Conservation (phyloP, 2,329 filamentous ascomycete genomes). For the Calonectria pauciramosa region DNA sequence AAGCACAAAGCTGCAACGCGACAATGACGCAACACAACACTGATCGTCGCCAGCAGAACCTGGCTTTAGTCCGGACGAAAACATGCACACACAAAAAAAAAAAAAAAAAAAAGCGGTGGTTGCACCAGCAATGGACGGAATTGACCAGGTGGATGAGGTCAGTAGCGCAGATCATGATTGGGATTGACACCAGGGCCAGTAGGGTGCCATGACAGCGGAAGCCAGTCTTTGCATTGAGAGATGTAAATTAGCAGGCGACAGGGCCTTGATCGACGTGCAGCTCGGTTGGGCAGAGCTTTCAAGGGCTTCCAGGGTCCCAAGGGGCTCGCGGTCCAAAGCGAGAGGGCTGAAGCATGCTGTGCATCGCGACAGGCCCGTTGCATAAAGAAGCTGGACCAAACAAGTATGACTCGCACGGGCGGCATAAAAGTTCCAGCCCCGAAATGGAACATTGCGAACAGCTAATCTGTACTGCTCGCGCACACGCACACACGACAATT, state of each 20-base stretch:
- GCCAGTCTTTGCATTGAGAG: slow-evolving; percentile 4
- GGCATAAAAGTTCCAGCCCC: slow-evolving; percentile 9
- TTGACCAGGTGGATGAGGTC: slow-evolving; percentile 5
- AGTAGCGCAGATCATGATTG: slow-evolving; percentile 15
- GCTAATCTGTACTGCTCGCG: background rate
- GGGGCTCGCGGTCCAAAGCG: background rate
- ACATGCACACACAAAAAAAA: background rate
- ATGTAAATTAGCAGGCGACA: background rate
- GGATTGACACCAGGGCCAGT: background rate
- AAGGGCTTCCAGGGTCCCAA: background rate
- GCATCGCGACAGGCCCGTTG: background rate
- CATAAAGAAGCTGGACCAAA: background rate
- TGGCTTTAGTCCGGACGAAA: background rate
- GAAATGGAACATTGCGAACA: background rate
- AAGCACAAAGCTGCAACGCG: background rate
- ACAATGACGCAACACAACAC: background rate
- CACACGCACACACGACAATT: slow-evolving; percentile 1
- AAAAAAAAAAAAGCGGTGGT: background rate
- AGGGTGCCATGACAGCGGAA: background rate
- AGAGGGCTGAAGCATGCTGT: background rate
- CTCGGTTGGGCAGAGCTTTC: background rate
- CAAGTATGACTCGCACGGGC: slow-evolving; percentile 2
- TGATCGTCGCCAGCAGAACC: background rate
- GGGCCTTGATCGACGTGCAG: slow-evolving; percentile 11
- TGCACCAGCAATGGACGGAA: slow-evolving; percentile 2